Evolutionary conservation across 2,329 filamentous ascomycete species (phyloP).

Genomic region (Botrytis byssoidea): DNA sequence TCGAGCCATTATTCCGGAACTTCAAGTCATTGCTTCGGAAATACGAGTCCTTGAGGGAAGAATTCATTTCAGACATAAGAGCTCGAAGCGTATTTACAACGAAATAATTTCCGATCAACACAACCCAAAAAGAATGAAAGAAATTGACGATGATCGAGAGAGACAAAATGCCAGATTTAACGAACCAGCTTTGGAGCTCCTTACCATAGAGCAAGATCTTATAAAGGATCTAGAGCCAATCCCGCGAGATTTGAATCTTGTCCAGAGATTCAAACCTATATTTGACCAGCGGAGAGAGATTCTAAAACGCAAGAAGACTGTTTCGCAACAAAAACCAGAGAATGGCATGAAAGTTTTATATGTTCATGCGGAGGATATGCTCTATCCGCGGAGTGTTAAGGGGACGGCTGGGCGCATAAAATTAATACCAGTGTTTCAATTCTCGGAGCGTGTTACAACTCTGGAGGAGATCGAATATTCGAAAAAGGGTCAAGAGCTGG

Average conservation of each 20-base stretch:
- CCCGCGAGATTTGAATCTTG: not conserved
- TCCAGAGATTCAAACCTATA: not conserved
- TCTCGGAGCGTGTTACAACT: not conserved
- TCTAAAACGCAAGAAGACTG: not conserved
- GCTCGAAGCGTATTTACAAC: not conserved
- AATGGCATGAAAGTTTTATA: not conserved
- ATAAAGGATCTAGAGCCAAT: not conserved
- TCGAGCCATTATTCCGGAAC: not conserved
- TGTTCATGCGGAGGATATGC: not conserved
- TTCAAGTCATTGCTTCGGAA: not conserved
- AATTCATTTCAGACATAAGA: not conserved
- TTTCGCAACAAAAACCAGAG: not conserved
- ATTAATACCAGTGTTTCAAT: slow-evolving; percentile 6
- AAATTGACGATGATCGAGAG: not conserved
- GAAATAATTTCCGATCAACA: not conserved
- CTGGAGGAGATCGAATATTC: not conserved
- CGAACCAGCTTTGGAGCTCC: not conserved
- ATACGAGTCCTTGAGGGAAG: not conserved
- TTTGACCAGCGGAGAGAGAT: not conserved
- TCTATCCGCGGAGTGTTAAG: not conserved
- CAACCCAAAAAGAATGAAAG: not conserved
- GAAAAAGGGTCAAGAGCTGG: not conserved
- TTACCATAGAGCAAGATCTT: slow-evolving; percentile 7
- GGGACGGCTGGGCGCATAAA: not conserved
- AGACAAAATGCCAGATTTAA: not conserved